Evolutionary conservation across 106 monocot genomes (phyloP).

Genomic region (Dioscorea dumetorum): DNA sequence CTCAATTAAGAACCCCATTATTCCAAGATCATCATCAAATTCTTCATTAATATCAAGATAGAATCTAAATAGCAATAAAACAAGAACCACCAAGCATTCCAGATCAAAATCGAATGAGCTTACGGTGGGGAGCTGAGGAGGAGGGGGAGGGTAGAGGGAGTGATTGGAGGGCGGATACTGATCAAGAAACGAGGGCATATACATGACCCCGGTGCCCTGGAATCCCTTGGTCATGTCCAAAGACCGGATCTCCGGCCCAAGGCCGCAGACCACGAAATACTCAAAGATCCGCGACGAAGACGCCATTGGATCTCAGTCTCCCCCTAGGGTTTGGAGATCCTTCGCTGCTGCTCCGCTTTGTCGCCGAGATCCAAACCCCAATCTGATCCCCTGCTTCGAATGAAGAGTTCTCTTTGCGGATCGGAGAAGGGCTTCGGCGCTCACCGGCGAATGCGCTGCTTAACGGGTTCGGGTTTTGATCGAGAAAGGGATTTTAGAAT

Average conservation of each 20-base stretch:
- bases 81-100: no score
- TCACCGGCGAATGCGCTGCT: no score
- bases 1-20: no score
- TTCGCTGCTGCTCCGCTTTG: no score
- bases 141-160: conserved; percentile 85
- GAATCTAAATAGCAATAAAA: neutral
- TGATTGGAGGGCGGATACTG: conserved; percentile 81
- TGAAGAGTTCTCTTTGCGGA: no score
- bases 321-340: no score
- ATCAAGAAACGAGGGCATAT: conserved; percentile 75
- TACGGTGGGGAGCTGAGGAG: conserved; percentile 94
- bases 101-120: neutral
- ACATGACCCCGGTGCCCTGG: conserved; percentile 54
- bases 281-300: conserved; percentile 66
- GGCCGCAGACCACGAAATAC: conserved; percentile 98
- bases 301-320: neutral
- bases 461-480: no score
- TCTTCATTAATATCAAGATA: neutral
- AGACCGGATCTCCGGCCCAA: conserved; percentile 87
- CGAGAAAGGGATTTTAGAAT: no score
- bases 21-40: neutral
- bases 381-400: no score
- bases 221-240: conserved; percentile 73
- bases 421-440: no score
- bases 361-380: no score